Evolutionary conservation across 2,329 filamentous ascomycete genomes (phyloP), one percentile per base, ranked within the genome.

Genomic region (Dryadomyces quercus-mongolicae): DNA sequence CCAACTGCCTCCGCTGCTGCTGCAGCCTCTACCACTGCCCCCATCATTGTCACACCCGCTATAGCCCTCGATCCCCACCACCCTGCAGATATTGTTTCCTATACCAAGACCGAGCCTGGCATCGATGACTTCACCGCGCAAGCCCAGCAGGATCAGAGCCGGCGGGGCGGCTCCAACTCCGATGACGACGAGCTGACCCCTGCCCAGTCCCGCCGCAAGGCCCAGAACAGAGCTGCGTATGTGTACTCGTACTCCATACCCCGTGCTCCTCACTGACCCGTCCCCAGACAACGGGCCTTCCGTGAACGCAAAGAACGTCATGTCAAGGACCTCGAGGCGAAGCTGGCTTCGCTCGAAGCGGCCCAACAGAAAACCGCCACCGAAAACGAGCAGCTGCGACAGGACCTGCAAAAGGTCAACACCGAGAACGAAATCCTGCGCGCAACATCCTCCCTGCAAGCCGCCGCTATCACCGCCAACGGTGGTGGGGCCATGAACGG

Each of bases 401-500:
- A 86, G 20, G 85, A 94, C 63, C 75, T 96, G 31, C 87, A 93
- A 60, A 86, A 87, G 64, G 82, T 88, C 53, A 84, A 82, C 57
- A 95, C 89, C 9, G 91, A 97, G 67, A 96, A 96, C 67, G 88
- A 96, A 69, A 91, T 96, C 53, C 74, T 97, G 40, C 85, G 89
- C 49, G 89, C 89, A 6, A 95, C 89, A 1, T 83, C 84, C 7
- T 72, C 65, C 25, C 63, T 72, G 60, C 58, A 62, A 59, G 59
- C 53, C 5, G 54, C 54, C 16, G 55, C 55, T 2, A 53, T 53
- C 4, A 55, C 54, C 2, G 62, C 65, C 64, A 64, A 69, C 63
- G 64, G 69, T 63, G 68, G 66, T 54, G 68, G 73, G 40, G 67
- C 73, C 58, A 12, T 40, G 36, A 40, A 40, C 8, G 72, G 71